Evolutionary conservation across 805 yeast species (phyloP), one percentile per base, ranked within the genome.

Genomic region (Metschnikowia reukaufii): DNA sequence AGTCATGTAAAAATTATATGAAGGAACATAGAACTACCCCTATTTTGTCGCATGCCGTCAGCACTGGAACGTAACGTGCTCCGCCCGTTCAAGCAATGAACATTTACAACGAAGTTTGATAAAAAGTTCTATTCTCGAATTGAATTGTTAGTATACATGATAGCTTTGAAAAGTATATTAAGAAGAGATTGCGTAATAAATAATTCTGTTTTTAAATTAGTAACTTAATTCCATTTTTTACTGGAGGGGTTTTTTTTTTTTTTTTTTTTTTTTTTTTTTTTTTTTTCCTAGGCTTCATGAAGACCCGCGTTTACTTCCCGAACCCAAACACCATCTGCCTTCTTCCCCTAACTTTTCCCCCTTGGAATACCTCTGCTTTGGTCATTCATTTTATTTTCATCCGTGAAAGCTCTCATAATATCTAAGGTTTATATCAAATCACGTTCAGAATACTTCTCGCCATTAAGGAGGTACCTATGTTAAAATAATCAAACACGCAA

Each of bases 221-320:
- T n/a, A n/a, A n/a, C n/a, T n/a, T n/a, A n/a, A n/a, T n/a, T n/a
- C 21, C 15, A 20, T 21, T 36, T 20, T 19, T 21, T 20, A n/a
- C n/a, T n/a, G n/a, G n/a, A n/a, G n/a, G n/a, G n/a, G n/a, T 36
- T 36, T 36, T 29, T 29, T 12, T 29, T 30, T 19, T 17, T 39
- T 18, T 17, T 20, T 31, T 38, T 15, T 30, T 21, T 32, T 31
- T 19, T 21, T 32, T 31, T 20, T 15, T 40, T 31, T 23, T 18
- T 34, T 17, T 27, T 42, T 25, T 25, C 12, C 21, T 16, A 1
- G n/a, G 27, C 13, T 36, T 21, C 40, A 35, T 36, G 36, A 29
- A 29, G 31, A 36, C 45, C 39, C 40, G 37, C 43, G 31, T 31
- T 31, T 25, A 25, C 30, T 9, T 32, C 20, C 36, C 21, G 10